Evolutionary conservation across 768 basidiomycete genomes (phyloP).

Genomic region (Russula virescens): DNA sequence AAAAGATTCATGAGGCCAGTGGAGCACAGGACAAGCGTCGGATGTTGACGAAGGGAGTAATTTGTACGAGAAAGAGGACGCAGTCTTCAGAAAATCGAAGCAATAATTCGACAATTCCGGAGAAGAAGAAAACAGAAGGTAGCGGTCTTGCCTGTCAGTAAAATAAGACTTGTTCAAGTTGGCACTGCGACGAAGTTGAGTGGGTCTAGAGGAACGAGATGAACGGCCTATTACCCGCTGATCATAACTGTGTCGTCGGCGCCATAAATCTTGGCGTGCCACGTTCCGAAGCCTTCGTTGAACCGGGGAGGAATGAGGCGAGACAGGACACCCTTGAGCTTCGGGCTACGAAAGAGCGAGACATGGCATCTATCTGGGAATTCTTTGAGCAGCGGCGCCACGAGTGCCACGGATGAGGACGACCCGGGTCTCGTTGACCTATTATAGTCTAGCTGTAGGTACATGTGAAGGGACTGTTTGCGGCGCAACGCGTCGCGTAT

Average conservation of each 20-base stretch:
- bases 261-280: constrained; percentile 97
- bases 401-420: constrained; percentile 57
- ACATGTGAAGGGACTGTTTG: constrained; percentile 58
- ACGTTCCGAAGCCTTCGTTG: constrained; percentile 98
- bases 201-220: not conserved
- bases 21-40: constrained; percentile 34
- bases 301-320: constrained; percentile 82
- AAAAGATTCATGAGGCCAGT: constrained; percentile 60
- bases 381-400: constrained; percentile 67
- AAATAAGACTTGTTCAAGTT: constrained; percentile 94
- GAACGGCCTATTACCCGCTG: constrained; percentile 65
- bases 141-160: constrained; percentile 91
- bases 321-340: constrained; percentile 66
- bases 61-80: constrained; percentile 68
- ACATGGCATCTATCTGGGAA: constrained; percentile 71
- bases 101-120: constrained; percentile 74
- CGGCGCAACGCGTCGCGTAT: constrained; percentile 52
- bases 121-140: constrained; percentile 66
- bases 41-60: constrained; percentile 33
- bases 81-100: constrained; percentile 62
- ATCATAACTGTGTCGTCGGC: constrained; percentile 90
- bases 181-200: constrained; percentile 59
- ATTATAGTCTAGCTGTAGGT: constrained; percentile 76
- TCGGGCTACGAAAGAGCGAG: constrained; percentile 84
- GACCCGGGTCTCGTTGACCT: constrained; percentile 71